Base-by-base conservation (phyloP, 257 asterid species). In the Nicotiana paniculata region DNA sequence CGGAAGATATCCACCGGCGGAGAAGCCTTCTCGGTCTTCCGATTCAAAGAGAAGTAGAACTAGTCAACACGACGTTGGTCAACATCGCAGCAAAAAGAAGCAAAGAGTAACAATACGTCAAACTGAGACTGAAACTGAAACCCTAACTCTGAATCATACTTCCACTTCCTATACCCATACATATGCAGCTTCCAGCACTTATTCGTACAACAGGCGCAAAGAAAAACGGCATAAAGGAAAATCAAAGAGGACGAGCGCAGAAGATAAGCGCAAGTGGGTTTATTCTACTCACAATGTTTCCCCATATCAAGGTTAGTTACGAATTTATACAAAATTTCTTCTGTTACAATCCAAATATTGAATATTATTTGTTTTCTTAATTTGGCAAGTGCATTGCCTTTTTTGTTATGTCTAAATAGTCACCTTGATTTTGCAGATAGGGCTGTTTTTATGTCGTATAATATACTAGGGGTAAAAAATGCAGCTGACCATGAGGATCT, bases 381-480 rank as follows among this genome's bases (percentile, higher is more conserved):
- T 43, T 59, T 24, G 17, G 48, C 26, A 68, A 61, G 61, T 7
- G 32, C 53, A 59, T 26, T 3, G 24, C 57, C 26, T 4, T 9
- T 6, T 18, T 54, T 69, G 24, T 4, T 72, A 59, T 58, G 61
- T 61, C 69, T 61, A 24, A n/a, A 15, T 61, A 21, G 5, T 79
- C 28, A 26, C 37, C 74, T 61, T 39, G 12, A 64, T 46, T 21
- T 59, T 83, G 86, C 92, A 95, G 98, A 93, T 81, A 86, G 90
- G 81, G 66, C 90, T 70, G 89, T 92, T 65, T 77, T 95, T 84
- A 88, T 92, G 80, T 92, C 97, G 9, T 93, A 95, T 85, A 95
- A 95, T 86, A 82, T 95, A 85, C 90, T 95, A 84, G 99, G 97
- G 5, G 97, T 86, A 46, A 90, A 89, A 63, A 95, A 95, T 88